Evolutionary conservation across 1,139 yeast genomes (phyloP).

Genomic region (Scheffersomyces segobiensis): DNA sequence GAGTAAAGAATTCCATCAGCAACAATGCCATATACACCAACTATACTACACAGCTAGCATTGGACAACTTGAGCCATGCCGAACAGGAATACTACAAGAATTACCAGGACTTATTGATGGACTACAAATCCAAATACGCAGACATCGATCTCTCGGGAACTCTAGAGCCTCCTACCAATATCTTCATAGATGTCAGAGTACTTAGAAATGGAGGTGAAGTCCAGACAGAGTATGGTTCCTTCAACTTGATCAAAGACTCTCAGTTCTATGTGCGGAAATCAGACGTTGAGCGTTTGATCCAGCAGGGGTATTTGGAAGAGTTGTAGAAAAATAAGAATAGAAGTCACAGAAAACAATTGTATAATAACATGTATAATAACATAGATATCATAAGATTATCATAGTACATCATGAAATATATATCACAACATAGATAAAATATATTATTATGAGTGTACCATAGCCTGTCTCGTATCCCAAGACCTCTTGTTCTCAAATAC

Average conservation of each 20-base stretch:
- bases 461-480: not conserved
- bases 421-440: conserved; percentile 8
- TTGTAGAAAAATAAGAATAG: conserved; percentile 30
- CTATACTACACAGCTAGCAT: conserved; percentile 31
- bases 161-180: conserved; percentile 84
- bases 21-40: conserved; percentile 16
- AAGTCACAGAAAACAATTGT: not conserved
- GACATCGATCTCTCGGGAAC: conserved; percentile 90
- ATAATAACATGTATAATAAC: not conserved
- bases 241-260: conserved; percentile 90
- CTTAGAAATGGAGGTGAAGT: conserved; percentile 95
- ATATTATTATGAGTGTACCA: not conserved
- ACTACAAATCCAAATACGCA: conserved; percentile 74
- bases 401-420: conserved; percentile 2
- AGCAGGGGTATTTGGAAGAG: conserved; percentile 89
- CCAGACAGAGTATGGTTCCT: conserved; percentile 96
- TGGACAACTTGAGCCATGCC: conserved; percentile 65
- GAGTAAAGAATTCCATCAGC: conserved; percentile 6
- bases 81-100: conserved; percentile 79
- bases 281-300: conserved; percentile 90
- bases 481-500: not conserved
- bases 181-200: conserved; percentile 91
- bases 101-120: conserved; percentile 71
- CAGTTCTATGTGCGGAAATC: conserved; percentile 93
- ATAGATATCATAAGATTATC: conserved; percentile 3